Evolutionary conservation across 139 green algal genomes (phyloP), one percentile per base, ranked within the genome.

Genomic region (Mychonastes homosphaera): DNA sequence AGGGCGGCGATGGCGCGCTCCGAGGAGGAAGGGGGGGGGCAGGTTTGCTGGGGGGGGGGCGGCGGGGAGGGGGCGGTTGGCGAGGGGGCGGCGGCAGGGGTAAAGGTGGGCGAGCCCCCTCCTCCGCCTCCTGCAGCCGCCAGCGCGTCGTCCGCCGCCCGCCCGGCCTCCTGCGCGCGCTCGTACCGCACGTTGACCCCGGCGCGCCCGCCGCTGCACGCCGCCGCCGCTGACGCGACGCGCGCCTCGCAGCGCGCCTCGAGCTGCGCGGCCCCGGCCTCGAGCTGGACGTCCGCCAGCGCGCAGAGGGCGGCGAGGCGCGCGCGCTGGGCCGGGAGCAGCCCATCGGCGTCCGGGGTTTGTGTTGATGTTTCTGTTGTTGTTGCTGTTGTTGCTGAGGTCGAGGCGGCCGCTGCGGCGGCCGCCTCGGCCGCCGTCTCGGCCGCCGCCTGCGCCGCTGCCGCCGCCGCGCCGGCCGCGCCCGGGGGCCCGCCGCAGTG

Each of bases 241-340:
- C 40, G 13, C 51, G 62, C 61, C 61, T 62, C 62, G 32, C 27
- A 50, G n/a, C 13, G 51, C 18, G 35, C 63, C 51, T 71, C 52
- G 13, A 71, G 23, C 21, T 68, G 49, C 10, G 29, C 26, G 1
- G 32, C 41, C 36, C 73, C 60, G 10, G 38, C 60, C 6, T 41
- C n/a, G 33, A 79, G 56, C 68, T 74, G 73, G 13, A 75, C 62
- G 41, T 87, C 78, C 27, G 81, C 81, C 53, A 84, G 56, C 7
- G 57, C 53, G 43, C 72, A 78, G 40, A 82, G 56, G 61, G 74
- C 33, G 4, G 61, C 45, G 38, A 77, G 46, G n/a, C n/a, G n/a
- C n/a, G n/a, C n/a, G 8, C 59, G 60, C 43, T 69, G 50, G 12
- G 53, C 45, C 24, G 43, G 53, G 9, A 40, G 27, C 24, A 51